Conservation (phyloP, 164 flowering plant species). For the Nelumbo lutea region DNA sequence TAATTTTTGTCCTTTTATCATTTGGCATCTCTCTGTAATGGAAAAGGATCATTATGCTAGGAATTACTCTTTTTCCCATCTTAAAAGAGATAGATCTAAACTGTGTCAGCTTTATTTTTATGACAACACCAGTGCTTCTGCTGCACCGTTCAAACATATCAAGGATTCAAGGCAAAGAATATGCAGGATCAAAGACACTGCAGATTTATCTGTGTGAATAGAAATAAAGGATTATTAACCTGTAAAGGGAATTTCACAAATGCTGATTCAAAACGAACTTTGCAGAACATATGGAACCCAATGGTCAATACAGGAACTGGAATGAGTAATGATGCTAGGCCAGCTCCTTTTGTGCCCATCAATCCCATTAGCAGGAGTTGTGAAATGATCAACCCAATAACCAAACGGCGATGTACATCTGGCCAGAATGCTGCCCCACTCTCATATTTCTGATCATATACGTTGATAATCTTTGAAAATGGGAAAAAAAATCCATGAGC, state of each 20-base stretch:
- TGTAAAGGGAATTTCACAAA: conserved; percentile 64
- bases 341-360: conserved; percentile 56
- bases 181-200: too few species aligned
- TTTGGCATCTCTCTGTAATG: too few species aligned
- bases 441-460: conserved; percentile 80
- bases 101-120: too few species aligned
- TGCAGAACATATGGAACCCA: conserved; percentile 72
- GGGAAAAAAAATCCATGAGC: neutral
- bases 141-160: too few species aligned
- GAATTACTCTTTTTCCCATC: too few species aligned
- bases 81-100: too few species aligned
- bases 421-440: conserved; percentile 92
- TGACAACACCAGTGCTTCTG: too few species aligned
- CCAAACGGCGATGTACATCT: conserved; percentile 68
- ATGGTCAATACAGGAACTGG: conserved; percentile 73
- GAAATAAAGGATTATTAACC: conserved; percentile 25
- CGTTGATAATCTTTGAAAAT: conserved; percentile 60
- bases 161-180: too few species aligned
- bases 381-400: conserved; percentile 54
- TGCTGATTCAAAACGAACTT: conserved; percentile 73
- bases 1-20: too few species aligned
- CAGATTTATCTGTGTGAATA: too few species aligned
- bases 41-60: too few species aligned
- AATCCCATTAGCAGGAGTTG: conserved; percentile 70
- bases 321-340: conserved; percentile 67